Evolutionary conservation across 768 basidiomycete genomes (phyloP).

Genomic region (Pisolithus tinctorius): DNA sequence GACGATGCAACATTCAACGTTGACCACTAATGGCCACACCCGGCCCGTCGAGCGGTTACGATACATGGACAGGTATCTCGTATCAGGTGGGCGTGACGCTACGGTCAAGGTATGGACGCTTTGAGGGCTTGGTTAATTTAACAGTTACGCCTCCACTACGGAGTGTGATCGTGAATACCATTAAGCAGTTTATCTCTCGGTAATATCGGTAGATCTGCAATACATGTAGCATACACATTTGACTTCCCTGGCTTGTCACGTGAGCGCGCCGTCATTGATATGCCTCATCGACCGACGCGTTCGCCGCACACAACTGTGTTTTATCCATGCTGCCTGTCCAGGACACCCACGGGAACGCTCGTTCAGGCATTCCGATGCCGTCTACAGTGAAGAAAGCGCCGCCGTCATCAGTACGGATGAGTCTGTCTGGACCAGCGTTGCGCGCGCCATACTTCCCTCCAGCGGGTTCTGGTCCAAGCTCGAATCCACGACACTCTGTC

Average conservation of each 20-base stretch:
- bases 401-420: conserved; percentile 49
- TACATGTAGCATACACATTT: conserved; percentile 23
- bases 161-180: conserved; percentile 10
- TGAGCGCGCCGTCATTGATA: background rate
- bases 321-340: conserved; percentile 42
- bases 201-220: conserved; percentile 8
- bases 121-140: conserved; percentile 30
- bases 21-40: conserved; percentile 90
- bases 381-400: conserved; percentile 67
- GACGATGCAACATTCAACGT: conserved; percentile 77
- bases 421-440: conserved; percentile 68
- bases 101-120: conserved; percentile 91
- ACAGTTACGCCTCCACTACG: background rate
- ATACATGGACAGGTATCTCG: conserved; percentile 94
- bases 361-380: conserved; percentile 69
- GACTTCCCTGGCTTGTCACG: background rate
- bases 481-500: conserved; percentile 63
- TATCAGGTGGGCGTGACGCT: conserved; percentile 84
- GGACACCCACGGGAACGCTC: conserved; percentile 42
- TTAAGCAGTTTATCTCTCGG: background rate
- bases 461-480: conserved; percentile 26
- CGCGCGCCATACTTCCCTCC: conserved; percentile 45
- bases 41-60: conserved; percentile 81
- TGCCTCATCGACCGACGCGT: no score
- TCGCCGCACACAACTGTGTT: no score